Evolutionary conservation across 192 early-diverging fungal genomes (phyloP).

Genomic region (Spizellomyces sp.): DNA sequence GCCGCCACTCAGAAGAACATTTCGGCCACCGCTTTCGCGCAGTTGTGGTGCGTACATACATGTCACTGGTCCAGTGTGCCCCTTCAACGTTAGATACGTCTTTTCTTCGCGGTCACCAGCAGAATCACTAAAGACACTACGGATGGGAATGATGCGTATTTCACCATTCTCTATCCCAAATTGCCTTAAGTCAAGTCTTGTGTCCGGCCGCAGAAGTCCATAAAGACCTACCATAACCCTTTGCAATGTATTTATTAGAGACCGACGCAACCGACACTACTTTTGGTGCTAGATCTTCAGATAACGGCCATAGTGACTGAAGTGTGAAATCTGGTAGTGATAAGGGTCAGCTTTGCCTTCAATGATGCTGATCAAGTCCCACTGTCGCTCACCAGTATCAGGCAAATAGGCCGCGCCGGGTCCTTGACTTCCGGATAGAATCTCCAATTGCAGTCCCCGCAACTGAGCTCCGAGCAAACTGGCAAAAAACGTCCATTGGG

Average conservation of each 20-base stretch:
- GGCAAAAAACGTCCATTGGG: conserved; percentile 4
- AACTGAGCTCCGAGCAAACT: not conserved
- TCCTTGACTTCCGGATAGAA: no score
- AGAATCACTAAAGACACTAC: conserved; percentile 40
- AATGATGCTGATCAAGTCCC: not conserved
- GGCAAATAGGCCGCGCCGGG: not conserved
- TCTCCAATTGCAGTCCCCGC: no score
- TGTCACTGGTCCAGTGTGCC: conserved; percentile 64
- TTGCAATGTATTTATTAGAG: conserved; percentile 60
- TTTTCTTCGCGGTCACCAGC: conserved; percentile 27
- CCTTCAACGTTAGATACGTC: conserved; percentile 30
- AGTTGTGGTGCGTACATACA: conserved; percentile 56
- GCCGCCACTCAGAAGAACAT: conserved; percentile 67
- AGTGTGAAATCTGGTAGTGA: conserved; percentile 22
- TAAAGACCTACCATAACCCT: conserved; percentile 62
- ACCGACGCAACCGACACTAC: conserved; percentile 55
- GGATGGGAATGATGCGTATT: conserved; percentile 58
- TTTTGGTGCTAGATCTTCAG: conserved; percentile 19
- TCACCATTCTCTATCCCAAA: conserved; percentile 14
- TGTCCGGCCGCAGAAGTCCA: not conserved
- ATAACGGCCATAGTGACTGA: conserved; percentile 39
- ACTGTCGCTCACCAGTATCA: not conserved
- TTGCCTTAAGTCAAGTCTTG: no score
- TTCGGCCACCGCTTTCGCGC: conserved; percentile 29
- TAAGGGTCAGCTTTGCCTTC: conserved; percentile 18